Base-by-base conservation (phyloP, 2,329 filamentous ascomycete species). In the Epichloe bromicola region DNA sequence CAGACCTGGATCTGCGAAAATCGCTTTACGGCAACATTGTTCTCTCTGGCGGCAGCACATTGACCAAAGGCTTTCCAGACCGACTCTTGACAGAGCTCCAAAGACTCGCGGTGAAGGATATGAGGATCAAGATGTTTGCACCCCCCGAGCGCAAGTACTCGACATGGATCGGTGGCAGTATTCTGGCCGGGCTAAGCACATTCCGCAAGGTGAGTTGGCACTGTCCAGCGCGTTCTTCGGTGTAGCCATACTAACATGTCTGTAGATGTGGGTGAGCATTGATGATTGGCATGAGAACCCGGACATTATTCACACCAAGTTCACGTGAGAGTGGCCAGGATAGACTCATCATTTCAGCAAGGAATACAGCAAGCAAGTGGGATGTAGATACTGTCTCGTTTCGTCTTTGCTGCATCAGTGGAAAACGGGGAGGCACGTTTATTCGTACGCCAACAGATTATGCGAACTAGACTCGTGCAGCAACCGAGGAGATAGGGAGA, bases 211-310 rank as follows among this genome's bases (percentile, higher is more conserved):
- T 93, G 69, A 66, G 77, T 65, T 26, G 30, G n/a, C 44, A 15
- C 30, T 34, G 23, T 37, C 19, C 33, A 38, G 6, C 15, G 36
- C 12, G 33, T 30, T 30, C 10, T 30, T 30, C 30, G 10, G 30
- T 30, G 30, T 30, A 30, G 8, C 10, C 3, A 30, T 46, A 45
- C 60, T 63, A 49, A 62, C 51, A 41, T 44, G 39, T 33, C 3
- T 14, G 38, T 66, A 95, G 91, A 98, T 98, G 93, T 97, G 93
- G 89, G 93, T 98, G 63, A 95, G 89, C 70, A 91, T 95, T 65
- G 93, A 97, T 65, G 93, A 98, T 74, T 98, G 93, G 93, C 93
- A 98, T 67, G 93, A 98, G 77, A 95, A 98, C 66, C 93, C 93
- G 17, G 91, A 98, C 65, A 93, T 98, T 62, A 97, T 98, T 65